These are phyloP conservation scores for Colletotrichum plurivorum DNA, from an alignment of 2,329 filamentous ascomycete genomes.

Conservation along the genomic window DNA sequence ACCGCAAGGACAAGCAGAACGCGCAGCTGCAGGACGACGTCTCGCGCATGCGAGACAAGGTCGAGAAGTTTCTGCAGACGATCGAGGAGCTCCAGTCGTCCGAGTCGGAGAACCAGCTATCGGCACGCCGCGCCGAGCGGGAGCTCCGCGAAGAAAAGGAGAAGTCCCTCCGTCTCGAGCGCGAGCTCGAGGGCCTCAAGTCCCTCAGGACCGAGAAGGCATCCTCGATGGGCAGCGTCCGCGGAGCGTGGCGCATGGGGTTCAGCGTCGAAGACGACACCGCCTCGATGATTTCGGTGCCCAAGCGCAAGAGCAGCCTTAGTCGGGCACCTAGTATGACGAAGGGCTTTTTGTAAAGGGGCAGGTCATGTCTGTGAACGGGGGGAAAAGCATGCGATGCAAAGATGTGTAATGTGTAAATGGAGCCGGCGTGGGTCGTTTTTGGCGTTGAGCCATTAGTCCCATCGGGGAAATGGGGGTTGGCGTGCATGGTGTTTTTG, in stretches of 20 bases:
- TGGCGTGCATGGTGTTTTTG: conserved; percentile 34
- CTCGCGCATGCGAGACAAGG: conserved; percentile 87
- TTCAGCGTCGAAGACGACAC: conserved; percentile 57
- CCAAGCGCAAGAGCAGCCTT: conserved; percentile 76
- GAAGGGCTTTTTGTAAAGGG: conserved; percentile 79
- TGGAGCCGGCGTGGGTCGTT: conserved; percentile 20
- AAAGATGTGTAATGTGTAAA: conserved; percentile 35
- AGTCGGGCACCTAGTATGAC: conserved; percentile 77
- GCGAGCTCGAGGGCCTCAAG: conserved; percentile 89
- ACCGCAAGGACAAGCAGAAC: conserved; percentile 92
- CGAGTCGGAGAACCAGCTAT: conserved; percentile 85
- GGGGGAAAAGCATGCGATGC: conserved; percentile 2
- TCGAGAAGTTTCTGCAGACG: conserved; percentile 87
- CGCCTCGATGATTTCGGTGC: conserved; percentile 64
- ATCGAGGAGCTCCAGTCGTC: conserved; percentile 95
- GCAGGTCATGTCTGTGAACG: background rate
- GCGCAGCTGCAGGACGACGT: conserved; percentile 86
- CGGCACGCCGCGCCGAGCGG: conserved; percentile 87
- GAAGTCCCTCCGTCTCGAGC: conserved; percentile 84
- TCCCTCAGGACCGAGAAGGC: conserved; percentile 78
- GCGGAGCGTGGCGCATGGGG: conserved; percentile 50
- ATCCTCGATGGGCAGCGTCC: conserved; percentile 49
- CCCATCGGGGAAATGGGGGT: conserved; percentile 1
- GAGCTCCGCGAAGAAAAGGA: conserved; percentile 92
- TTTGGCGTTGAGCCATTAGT: conserved; percentile 25